Base-by-base conservation (phyloP, 495 filamentous ascomycete genomes). In the Penicillium roqueforti region DNA sequence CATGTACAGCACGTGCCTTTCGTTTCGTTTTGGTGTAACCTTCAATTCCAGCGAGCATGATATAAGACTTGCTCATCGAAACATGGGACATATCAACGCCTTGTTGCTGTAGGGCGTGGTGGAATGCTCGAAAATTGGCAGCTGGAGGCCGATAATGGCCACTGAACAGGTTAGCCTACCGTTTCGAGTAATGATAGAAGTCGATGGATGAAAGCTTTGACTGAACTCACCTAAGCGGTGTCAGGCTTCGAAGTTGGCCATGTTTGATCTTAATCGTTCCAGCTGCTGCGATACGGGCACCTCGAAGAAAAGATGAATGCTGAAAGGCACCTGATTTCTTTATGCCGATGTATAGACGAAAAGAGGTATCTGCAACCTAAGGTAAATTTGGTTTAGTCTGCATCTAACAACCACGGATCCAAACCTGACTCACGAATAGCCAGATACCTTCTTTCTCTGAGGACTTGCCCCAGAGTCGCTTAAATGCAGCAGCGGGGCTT, bases 311-410 rank as follows among this genome's bases (percentile, higher is more conserved):
- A 1, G 87, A 91, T 6, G 82, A 87, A 69, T 97, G 92, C 61
- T 96, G 92, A 63, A 97, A 97, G 7, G 87, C 82, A 25, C 92
- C 92, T 25, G 82, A 83, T 64, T 88, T 84, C 60, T 97, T 96
- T 69, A 97, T 93, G 40, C 89, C 91, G 34, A 96, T 81, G 72
- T 96, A 96, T 0, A 96, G 75, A 7, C 92, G 83, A 60, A 89
- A 92, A 2, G 83, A 87, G 0, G 89, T 92, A 69, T 97, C 91
- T 29, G 72, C 72, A n/a, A 75, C 71, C 71, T 74, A 23, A 19
- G 22, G 6, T 74, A 23, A 19, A 19, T 3, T 41, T 22, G 20
- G 6, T 39, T 56, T 34, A 39, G 28, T 6, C 26, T 26, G 26
- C n/a, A 23, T 19, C 42, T n/a, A 49, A 34, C 8, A 51, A 31